Evolutionary conservation across 2,329 filamentous ascomycete species (phyloP), one percentile per base, ranked within the genome.

Genomic region (Ceratocystis huliohia): DNA sequence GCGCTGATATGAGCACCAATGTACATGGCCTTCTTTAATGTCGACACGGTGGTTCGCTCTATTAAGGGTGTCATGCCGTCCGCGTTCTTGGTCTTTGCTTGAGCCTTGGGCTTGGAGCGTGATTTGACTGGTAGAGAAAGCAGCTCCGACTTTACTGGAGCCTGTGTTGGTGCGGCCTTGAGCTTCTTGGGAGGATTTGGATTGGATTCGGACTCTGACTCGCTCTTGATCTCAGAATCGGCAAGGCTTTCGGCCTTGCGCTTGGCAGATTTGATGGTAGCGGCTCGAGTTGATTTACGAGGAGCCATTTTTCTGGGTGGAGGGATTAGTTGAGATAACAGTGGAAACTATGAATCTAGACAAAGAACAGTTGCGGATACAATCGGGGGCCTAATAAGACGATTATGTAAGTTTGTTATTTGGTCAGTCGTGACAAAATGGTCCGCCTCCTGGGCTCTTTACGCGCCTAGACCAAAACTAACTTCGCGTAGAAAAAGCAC

Each of bases 1-100:
- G 84, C 86, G 75, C 88, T 94, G 69, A 97, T 91, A 74, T 99
- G 94, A 0, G 94, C 94, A 17, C 94, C 94, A 66, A 99, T 87
- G 72, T 89, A 87, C 82, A 96, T 88, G 13, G 80, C 75, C 73
- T 80, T 82, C 74, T 87, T 86, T 69, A 93, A 79, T 0, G 85
- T 84, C 13, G 76, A 71, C 37, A 85, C 75, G 3, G 81, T 76
- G 0, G 91, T 92, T 45, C 94, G 83, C 30, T 80, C 78, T 22
- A 85, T 87, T 1, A 96, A 75, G 13, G 68, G 64, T 0, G 89
- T 85, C 79, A 84, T 84, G 30, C 71, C 70, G 65, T 79, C 77
- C 13, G 65, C n/a, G 6, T 56, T 66, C 33, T 78, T 77, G 28
- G 73, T 73, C 61, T 77, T 75, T 6, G 72, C 73, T 69, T 75